Conservation (phyloP, 345 rosid genomes). For the Heritiera littoralis region DNA sequence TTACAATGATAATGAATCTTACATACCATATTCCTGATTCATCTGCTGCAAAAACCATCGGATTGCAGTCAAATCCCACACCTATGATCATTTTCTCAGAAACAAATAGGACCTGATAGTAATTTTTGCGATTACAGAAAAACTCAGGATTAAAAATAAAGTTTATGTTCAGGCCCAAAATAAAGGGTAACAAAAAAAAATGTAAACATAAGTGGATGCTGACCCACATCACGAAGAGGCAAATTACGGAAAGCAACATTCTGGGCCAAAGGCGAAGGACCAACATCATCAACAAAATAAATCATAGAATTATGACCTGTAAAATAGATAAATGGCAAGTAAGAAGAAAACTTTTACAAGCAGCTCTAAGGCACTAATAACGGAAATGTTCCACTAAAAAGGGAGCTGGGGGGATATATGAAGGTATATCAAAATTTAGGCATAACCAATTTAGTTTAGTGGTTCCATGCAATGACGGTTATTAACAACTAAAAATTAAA, state of each 20-base stretch:
- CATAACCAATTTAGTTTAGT: conserved; percentile 2
- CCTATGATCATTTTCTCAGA: conserved; percentile 94
- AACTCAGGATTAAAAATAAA: neutral
- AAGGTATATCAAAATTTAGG: neutral
- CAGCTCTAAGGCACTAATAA: too few relatives aligned
- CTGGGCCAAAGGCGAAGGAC: conserved; percentile 96
- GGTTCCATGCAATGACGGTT: neutral
- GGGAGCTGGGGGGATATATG: neutral
- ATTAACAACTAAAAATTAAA: neutral
- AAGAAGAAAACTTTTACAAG: conserved; percentile 15
- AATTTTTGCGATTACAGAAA: conserved; percentile 6
- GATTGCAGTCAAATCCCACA: conserved; percentile 93
- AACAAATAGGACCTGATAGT: conserved; percentile 75
- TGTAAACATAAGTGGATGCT: conserved; percentile 72
- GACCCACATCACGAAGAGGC: conserved; percentile 99
- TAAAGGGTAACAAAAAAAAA: conserved; percentile 24
- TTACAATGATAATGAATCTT: neutral
- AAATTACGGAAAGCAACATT: conserved; percentile 82
- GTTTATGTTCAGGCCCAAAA: neutral
- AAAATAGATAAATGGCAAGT: conserved; percentile 26
- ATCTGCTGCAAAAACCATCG: conserved; percentile 94
- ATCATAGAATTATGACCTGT: conserved; percentile 97
- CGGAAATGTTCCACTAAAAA: neutral
- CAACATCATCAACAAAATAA: conserved; percentile 96
- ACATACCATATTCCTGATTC: conserved; percentile 91